Evolutionary conservation across 768 basidiomycete genomes (phyloP), one percentile per base, ranked within the genome.

Genomic region (Tylopilus subfusipes): DNA sequence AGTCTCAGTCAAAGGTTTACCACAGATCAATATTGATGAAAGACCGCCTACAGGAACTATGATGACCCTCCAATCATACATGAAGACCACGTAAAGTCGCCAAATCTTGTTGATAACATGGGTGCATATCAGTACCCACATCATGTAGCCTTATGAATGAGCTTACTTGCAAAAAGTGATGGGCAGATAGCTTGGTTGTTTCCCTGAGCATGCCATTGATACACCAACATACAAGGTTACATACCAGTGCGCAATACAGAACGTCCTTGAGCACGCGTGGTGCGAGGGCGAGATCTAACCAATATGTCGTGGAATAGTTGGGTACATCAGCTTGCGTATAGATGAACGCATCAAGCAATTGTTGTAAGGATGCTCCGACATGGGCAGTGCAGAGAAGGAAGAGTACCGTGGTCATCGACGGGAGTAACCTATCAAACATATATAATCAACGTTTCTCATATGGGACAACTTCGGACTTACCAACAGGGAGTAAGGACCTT

Each of bases 301-400:
- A 56, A 25, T 51, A 57, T n/a, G 9, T 14, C 9, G 40, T 31
- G 5, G 56, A 50, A 31, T 55, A 50, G 8, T 47, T 2, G 0
- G 45, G 39, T 21, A 38, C 39, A n/a, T 43, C 22, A 7, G 40
- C 43, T 14, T 48, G 34, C 6, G 22, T 46, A 18, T 56, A 50
- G 25, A 48, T 29, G 30, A 57, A 57, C 2, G 50, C 42, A 6
- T 57, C 45, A 2, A 57, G 55, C 13, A 48, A 14, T 38, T 51
- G 29, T 29, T 33, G 55, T 24, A 52, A 24, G 21, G 55, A 51
- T 5, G 18, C 27, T 29, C 3, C 45, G 18, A 42, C 22, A 19
- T 46, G 36, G 19, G 33, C 9, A 5, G 55, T 48, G 10, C 31
- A 48, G 18, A 45, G 31, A 14, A 51, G 43, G 19, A 51, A 55